Percentiles rank a stretch among this genome's conserved stretches.
phyloP scores from a whole-genome alignment of 2,329 filamentous ascomycete species.

The Colletotrichum eremochloae region DNA sequence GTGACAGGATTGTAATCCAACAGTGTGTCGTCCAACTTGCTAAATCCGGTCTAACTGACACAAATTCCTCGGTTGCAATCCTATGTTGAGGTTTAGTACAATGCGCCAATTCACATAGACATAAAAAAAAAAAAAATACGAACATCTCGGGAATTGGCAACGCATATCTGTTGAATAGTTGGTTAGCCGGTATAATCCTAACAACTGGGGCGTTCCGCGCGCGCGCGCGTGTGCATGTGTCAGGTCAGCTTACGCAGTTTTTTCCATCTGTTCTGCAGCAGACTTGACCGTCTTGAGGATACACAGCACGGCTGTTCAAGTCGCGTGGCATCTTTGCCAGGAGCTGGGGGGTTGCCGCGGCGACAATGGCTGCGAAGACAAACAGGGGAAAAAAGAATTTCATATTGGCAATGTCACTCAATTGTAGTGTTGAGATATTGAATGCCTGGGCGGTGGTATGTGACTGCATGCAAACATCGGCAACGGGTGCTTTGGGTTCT shows the following conservation, averaged over 20 bases:
- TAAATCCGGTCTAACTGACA: neutral
- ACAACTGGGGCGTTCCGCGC: neutral
- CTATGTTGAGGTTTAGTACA: neutral
- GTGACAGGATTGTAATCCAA: neutral
- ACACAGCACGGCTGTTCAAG: slow-evolving; percentile 2
- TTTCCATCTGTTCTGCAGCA: slow-evolving; percentile 9
- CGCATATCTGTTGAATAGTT: slow-evolving; percentile 3
- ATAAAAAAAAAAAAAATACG: neutral
- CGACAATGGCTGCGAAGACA: neutral
- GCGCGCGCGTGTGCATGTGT: neutral
- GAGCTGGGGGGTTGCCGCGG: neutral
- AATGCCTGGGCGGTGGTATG: neutral
- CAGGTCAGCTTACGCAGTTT: neutral
- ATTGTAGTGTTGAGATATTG: neutral
- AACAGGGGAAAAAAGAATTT: neutral
- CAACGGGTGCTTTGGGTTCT: neutral
- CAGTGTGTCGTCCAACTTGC: neutral
- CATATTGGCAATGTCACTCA: neutral
- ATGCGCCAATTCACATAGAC: no score
- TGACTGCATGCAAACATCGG: neutral
- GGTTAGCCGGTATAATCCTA: neutral
- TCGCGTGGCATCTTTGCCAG: neutral
- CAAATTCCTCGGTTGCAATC: slow-evolving; percentile 7
- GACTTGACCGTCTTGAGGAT: neutral
- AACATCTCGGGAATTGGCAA: neutral